A percentile compares a stretch with the other conserved stretches of the same genome.
Evolutionary conservation across 2,329 filamentous ascomycete species (phyloP).

Genomic region (Pyrenochaeta sp.): DNA sequence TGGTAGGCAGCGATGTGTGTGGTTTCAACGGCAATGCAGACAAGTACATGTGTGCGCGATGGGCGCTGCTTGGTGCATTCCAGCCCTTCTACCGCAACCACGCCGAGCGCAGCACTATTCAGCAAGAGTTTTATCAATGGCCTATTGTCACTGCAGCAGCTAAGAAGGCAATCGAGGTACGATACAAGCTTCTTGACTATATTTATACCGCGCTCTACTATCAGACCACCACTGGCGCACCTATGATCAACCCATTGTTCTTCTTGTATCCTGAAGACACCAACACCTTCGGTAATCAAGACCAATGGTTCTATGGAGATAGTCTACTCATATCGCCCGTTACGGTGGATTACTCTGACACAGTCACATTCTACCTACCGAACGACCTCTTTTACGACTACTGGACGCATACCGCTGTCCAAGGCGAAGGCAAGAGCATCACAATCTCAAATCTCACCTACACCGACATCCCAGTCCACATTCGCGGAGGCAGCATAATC

Average conservation of each 20-base stretch:
- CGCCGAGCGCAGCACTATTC: conserved; percentile 62
- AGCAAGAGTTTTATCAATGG: conserved; percentile 80
- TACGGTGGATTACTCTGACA: conserved; percentile 60
- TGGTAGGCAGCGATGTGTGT: conserved; percentile 72
- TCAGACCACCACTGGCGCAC: conserved; percentile 68
- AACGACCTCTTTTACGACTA: conserved; percentile 69
- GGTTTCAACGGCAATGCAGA: conserved; percentile 75
- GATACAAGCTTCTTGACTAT: conserved; percentile 83
- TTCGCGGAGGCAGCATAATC: conserved; percentile 72
- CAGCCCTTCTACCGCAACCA: conserved; percentile 80
- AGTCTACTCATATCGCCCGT: conserved; percentile 66
- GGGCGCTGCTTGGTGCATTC: conserved; percentile 77
- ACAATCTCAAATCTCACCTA: conserved; percentile 57
- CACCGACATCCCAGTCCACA: conserved; percentile 71
- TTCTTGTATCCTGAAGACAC: conserved; percentile 71
- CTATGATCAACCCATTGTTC: conserved; percentile 74
- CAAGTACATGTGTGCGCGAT: conserved; percentile 76
- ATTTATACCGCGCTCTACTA: conserved; percentile 75
- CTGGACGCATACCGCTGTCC: conserved; percentile 60
- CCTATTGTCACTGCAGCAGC: conserved; percentile 69
- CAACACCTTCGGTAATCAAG: conserved; percentile 61
- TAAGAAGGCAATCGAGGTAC: conserved; percentile 72
- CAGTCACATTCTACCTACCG: conserved; percentile 65
- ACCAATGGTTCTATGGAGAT: conserved; percentile 69
- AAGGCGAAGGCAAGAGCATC: conserved; percentile 56